Base-by-base conservation (phyloP, 1,284 basidiomycete genomes). In the Tylopilus sp. region DNA sequence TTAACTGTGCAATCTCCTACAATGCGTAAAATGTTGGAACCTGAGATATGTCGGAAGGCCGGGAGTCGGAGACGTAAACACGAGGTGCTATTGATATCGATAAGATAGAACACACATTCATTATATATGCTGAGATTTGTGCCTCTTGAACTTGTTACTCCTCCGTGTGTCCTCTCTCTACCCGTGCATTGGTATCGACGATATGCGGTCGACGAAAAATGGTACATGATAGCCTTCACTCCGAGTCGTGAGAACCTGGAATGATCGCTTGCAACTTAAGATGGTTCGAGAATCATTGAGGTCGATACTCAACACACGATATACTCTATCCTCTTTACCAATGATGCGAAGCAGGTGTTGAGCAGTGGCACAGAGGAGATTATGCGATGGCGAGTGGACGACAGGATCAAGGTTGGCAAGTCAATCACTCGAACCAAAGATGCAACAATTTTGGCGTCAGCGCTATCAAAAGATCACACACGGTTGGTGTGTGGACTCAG, bases 401-500 rank as follows among this genome's bases (percentile, higher is more conserved):
- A 33, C 8, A 17, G 22, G 6, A 1, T n/a, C 5, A 6, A 24
- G 9, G 22, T 25, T 4, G 42, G 44, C 15, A 4, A 50, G 1
- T 13, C 33, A 25, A 45, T 57, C n/a, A n/a, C n/a, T 26, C 20
- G 0, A 25, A 2, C 9, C 11, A 15, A 28, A 48, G 17, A 20
- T 1, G 14, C 13, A 8, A 7, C 4, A 1, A 37, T 52, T 3
- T 25, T 0, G 15, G 39, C 35, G 5, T n/a, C 26, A 1, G 48
- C 37, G 10, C 20, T 57, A 1, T 59, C 58, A 0, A 26, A 28
- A 7, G 46, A 60, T 35, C 7, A 6, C 4, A 56, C 39, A 20
- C 48, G 57, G 57, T 10, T 60, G 20, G 57, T 41, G 0, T 54
- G 45, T 26, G 56, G 56, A 2, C 15, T 45, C 14, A 15, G 36